Base-by-base conservation (phyloP, 2,329 filamentous ascomycete genomes). In the Fusarium haematococcum region DNA sequence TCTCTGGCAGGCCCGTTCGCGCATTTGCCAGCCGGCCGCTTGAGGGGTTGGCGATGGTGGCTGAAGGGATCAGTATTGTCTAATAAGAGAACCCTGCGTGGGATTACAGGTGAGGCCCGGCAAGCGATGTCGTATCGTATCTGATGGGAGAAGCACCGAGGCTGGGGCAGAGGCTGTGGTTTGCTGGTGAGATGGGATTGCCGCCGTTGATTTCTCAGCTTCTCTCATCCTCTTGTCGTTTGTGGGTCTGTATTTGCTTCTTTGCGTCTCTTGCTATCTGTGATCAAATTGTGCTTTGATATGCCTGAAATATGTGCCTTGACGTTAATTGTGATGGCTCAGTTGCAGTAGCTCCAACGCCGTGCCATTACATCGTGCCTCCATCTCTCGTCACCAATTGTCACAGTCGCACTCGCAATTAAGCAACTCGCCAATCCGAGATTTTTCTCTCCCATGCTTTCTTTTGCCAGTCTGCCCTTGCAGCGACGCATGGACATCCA, bases 1-100 rank as follows among this genome's bases (percentile, higher is more conserved):
- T 75, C 73, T 65, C 68, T 54, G 30, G 27, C 60, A 65, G 76
- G 76, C 68, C 76, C 75, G 76, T 77, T 69, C 73, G 32, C 64
- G 30, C 59, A 37, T 27, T 66, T 48, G 16, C 58, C 64, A 69
- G 45, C 50, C 56, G 33, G 45, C 59, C 50, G 63, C 45, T 65
- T 68, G 58, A 73, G 61, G 63, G 69, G 64, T 68, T 63, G 72
- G 35, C 52, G 58, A 64, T 70, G 35, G 64, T 75, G 70, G 43
- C 67, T 70, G 62, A 71, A 70, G 72, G 69, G 73, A 66, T 62
- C 45, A 67, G 50, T 74, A 16, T 33, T 56, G 48, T 60, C 37
- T 63, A 62, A 60, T 59, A 65, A 54, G 33, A 45, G 50, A 59
- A 68, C 69, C 72, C 63, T 73, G 57, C 14, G 27, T 45, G 59